These are phyloP conservation scores for Xylariaceae sp. DNA, from an alignment of 2,329 filamentous ascomycete species.

Conservation along the genomic window DNA sequence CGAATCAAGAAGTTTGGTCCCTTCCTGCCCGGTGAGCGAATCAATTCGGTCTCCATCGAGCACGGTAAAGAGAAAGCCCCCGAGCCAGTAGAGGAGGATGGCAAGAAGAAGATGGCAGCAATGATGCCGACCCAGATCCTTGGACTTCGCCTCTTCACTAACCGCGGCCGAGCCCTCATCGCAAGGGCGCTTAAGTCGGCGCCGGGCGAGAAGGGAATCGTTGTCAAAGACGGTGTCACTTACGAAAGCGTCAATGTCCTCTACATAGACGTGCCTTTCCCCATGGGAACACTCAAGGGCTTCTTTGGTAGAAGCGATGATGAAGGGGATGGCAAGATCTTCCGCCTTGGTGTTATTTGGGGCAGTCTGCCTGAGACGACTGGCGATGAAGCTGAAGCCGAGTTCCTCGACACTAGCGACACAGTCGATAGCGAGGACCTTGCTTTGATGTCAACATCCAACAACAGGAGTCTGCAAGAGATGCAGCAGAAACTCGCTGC, in stretches of 20 bases:
- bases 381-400: not conserved
- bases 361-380: not conserved
- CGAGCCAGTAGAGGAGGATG: not conserved
- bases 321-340: not conserved
- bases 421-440: not conserved
- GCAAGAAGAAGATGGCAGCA: not conserved
- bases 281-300: not conserved
- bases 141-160: constrained; percentile 1
- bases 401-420: not conserved
- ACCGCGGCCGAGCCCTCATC: constrained; percentile 1
- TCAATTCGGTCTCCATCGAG: constrained; percentile 1
- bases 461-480: not conserved
- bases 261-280: not conserved
- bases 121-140: constrained; percentile 1
- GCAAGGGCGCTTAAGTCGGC: not conserved
- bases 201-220: not conserved
- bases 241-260: constrained; percentile 1
- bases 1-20: not conserved
- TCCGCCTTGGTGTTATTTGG: not conserved
- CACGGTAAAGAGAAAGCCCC: not conserved
- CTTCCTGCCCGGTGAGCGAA: not conserved
- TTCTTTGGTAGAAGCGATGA: constrained; percentile 1
- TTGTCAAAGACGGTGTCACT: not conserved
- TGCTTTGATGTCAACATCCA: not conserved
- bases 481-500: not conserved